Base-by-base conservation (phyloP, 495 filamentous ascomycete genomes). In the Annulohypoxylon stygium region DNA sequence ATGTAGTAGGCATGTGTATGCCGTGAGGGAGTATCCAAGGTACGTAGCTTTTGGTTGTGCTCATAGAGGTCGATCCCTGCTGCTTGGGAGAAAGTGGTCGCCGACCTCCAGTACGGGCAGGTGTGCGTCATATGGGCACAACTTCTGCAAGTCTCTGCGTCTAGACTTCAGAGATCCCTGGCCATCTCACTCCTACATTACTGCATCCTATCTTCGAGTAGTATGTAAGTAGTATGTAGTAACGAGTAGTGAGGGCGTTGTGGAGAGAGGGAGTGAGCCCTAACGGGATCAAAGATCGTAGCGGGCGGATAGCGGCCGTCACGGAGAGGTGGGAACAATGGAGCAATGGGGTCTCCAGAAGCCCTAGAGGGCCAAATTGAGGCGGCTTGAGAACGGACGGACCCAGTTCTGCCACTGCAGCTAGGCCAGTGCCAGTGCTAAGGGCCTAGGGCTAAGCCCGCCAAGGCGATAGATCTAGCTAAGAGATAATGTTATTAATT, bases 41-140 rank as follows among this genome's bases (percentile, higher is more conserved):
- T 74, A 74, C 67, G 51, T 74, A 67, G 71, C n/a, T 47, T 47
- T 47, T 47, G 43, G 43, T 47, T 18, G 48, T 62, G 61, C 58
- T 37, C 45, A 63, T 47, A 69, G 59, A 75, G 73, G 73, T 72
- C 69, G 73, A 75, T 75, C 73, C 73, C 69, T 75, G 69, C 73
- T 75, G 57, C 73, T 71, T 75, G 61, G n/a, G 65, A 72, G 64
- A 64, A 72, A 72, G 47, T 72, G 69, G 73, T 75, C 73, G 73
- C 60, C 73, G 73, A 75, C 73, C 73, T 75, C 60, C 60, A 69
- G 61, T 62, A 72, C 65, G 37, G 61, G 73, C 66, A 65, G 69
- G 73, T 75, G 73, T 75, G 73, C 73, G 73, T 72, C 73, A 75
- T 75, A 72, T 74, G 73, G 73, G 65, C 69, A 72, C 69, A 69